Conservation (phyloP, 176 grass and related monocot genomes). For the Lolium rigidum region DNA sequence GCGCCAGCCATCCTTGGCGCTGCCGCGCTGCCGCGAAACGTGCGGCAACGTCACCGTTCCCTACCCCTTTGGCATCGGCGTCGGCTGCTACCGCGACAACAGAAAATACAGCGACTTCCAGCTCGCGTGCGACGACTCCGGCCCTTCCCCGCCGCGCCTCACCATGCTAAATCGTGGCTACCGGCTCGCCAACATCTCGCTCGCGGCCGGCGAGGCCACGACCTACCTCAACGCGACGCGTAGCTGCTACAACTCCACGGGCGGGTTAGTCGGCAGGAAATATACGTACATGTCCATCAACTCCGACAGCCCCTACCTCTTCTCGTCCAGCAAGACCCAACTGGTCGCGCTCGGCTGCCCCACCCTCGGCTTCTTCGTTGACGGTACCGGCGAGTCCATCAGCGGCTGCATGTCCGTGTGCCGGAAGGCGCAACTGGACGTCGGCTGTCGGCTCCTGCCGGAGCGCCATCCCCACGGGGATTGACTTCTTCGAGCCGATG, state of each 20-base stretch:
- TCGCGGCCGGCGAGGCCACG: conserved; percentile 12
- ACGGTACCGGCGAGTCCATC: not conserved
- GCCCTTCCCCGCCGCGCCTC: too few species aligned
- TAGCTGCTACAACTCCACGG: conserved; percentile 27
- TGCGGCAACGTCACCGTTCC: conserved; percentile 59
- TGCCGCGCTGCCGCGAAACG: conserved; percentile 47
- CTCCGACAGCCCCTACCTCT: not conserved
- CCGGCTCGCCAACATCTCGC: conserved; percentile 36
- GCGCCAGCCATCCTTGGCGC: not conserved
- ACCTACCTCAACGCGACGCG: conserved; percentile 1
- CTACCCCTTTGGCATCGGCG: conserved; percentile 66
- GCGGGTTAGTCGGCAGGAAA: fast-evolving
- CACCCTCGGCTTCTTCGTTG: conserved; percentile 42
- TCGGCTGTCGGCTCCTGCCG: not conserved
- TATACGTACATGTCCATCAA: not conserved
- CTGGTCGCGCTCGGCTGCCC: conserved; percentile 47
- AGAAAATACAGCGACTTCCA: not conserved
- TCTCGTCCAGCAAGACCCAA: conserved; percentile 39
- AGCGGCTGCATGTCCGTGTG: conserved; percentile 60
- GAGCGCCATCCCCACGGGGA: not conserved
- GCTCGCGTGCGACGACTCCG: not conserved
- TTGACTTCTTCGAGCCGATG: not conserved
- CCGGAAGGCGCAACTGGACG: not conserved
- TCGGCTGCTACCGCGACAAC: conserved; percentile 36
- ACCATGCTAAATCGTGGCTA: not conserved